Base-by-base conservation (phyloP, 2,329 filamentous ascomycete genomes). In the Aspergillus fijiensis region DNA sequence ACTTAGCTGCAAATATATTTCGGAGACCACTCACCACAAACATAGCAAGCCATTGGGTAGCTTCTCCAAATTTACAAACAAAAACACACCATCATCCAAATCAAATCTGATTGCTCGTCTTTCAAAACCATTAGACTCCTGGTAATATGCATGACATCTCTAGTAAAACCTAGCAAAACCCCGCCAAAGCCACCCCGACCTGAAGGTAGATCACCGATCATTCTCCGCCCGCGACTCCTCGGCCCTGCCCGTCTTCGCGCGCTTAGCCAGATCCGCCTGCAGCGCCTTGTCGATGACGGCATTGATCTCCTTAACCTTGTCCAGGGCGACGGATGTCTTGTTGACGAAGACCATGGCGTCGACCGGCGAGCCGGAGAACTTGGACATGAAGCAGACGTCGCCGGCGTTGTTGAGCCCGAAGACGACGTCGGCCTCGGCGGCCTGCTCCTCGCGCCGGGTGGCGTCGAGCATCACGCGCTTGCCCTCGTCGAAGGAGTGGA, bases 301-400 rank as follows among this genome's bases (percentile, higher is more conserved):
- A 63, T 90, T 89, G 66, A 97, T 83, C 68, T 91, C 88, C 79
- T 91, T 92, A 21, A 91, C 91, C 77, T 93, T 96, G 62, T 84
- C 82, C 73, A 94, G 75, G 11, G 93, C 92, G 60, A 88, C 78
- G 58, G 84, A 87, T 1, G 89, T 88, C 77, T 91, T 96, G 67
- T 88, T 85, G 66, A 99, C 80, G 66, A 98, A 79, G 35, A 85
- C 81, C 61, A 93, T 80, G 2, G 93, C 92, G 73, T 97, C 91
- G 12, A 96, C 85, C 0, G 92, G 85, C 21, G 85, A 84, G 27
- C 95, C 95, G 25, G 94, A 93, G 60, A 95, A 86, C 80, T 99
- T 99, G 31, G 92, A 89, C 61, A 97, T 85, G 76, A 96, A 91
- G 70, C 92, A 96, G 47, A 97, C 86, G 79, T 97, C 93, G 25